Evolutionary conservation across 2,329 filamentous ascomycete species (phyloP).

Genomic region (Paracorniculantispora psalliotae): DNA sequence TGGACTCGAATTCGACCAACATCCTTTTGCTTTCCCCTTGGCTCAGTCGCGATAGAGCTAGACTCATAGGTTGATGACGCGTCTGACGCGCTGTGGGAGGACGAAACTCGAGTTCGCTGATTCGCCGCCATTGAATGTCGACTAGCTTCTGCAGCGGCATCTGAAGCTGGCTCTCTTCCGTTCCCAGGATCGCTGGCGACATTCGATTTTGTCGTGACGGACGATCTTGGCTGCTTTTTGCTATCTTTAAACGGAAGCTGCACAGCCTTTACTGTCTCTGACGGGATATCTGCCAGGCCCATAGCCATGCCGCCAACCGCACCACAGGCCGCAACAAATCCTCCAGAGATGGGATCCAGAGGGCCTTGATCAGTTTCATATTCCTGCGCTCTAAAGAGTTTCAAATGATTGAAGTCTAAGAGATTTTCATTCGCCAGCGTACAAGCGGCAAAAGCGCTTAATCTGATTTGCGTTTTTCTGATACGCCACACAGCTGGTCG

Average conservation of each 20-base stretch:
- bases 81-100: background rate
- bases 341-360: background rate
- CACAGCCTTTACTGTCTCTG: background rate
- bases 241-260: background rate
- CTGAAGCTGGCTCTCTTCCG: background rate
- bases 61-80: background rate
- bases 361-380: background rate
- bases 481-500: constrained; percentile 71
- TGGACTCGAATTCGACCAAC: background rate
- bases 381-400: constrained; percentile 46
- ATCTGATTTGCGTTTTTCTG: constrained; percentile 57
- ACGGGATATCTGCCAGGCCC: background rate
- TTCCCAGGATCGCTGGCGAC: no score
- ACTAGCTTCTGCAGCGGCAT: background rate
- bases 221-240: background rate
- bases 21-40: background rate
- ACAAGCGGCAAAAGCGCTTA: constrained; percentile 69
- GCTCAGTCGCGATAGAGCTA: background rate
- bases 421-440: constrained; percentile 60
- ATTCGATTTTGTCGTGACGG: background rate
- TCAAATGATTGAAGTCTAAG: constrained; percentile 65
- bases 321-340: background rate
- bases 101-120: background rate
- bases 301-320: background rate
- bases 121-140: background rate